These are phyloP conservation scores for Fraxinus angustifolia DNA, from an alignment of 305 asterid species.

Conservation along the genomic window DNA sequence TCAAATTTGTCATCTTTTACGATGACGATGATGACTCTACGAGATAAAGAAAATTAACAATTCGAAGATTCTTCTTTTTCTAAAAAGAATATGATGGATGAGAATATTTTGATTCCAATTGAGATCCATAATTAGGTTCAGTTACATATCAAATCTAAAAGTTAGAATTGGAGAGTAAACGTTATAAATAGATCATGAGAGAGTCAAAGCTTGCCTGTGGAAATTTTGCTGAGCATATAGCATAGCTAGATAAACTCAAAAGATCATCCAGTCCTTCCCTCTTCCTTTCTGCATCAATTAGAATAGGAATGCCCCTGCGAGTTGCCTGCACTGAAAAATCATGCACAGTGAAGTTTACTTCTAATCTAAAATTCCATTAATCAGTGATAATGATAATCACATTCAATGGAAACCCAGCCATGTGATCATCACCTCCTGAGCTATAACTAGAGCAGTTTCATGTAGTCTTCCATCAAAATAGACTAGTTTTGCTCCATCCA, in stretches of 20 bases:
- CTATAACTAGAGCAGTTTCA: conserved; percentile 78
- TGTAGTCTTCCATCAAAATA: conserved; percentile 78
- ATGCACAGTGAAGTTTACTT: conserved; percentile 38
- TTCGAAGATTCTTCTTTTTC: not conserved
- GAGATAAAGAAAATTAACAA: not conserved
- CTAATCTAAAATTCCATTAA: conserved; percentile 20
- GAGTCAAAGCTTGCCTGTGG: conserved; percentile 69
- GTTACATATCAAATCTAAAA: not conserved
- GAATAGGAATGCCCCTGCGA: conserved; percentile 76
- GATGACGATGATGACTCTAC: not conserved
- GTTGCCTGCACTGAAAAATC: conserved; percentile 92
- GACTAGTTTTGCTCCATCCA: conserved; percentile 67
- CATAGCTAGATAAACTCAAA: conserved; percentile 63
- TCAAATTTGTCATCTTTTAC: not conserved
- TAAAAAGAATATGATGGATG: not conserved
- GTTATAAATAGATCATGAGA: conserved; percentile 6
- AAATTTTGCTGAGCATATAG: conserved; percentile 75
- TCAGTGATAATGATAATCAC: conserved; percentile 8
- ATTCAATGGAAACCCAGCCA: conserved; percentile 18
- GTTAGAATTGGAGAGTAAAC: not conserved
- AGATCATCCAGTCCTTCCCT: conserved; percentile 91
- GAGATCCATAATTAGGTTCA: not conserved
- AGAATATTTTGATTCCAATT: not conserved
- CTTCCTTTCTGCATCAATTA: conserved; percentile 82
- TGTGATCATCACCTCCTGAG: conserved; percentile 66